These are phyloP conservation scores for Russula foetens DNA, from an alignment of 768 basidiomycete genomes.

Conservation along the genomic window DNA sequence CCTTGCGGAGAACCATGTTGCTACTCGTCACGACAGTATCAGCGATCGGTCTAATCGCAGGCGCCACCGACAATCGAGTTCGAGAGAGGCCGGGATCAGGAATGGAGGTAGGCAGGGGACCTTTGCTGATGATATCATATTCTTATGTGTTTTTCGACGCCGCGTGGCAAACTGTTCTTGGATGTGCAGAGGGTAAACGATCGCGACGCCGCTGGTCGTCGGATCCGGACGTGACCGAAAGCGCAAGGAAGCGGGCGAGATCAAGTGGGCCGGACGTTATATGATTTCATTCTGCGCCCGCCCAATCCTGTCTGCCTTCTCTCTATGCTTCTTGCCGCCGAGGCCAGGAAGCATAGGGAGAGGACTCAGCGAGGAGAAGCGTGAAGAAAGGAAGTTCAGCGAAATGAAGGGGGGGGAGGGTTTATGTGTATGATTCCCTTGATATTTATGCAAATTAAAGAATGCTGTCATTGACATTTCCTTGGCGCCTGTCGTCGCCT, in stretches of 20 bases:
- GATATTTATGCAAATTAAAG: not conserved
- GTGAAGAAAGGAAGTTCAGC: not conserved
- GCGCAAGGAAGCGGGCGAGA: not conserved
- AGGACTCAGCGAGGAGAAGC: slow-evolving; percentile 5
- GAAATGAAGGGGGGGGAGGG: not conserved
- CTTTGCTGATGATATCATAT: not conserved
- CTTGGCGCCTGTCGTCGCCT: not conserved
- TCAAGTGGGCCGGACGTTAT: not conserved
- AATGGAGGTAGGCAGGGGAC: not conserved
- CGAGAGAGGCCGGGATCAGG: not conserved
- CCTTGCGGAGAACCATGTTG: not conserved
- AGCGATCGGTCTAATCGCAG: not conserved
- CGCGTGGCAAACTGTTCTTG: not conserved
- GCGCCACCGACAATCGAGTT: not conserved
- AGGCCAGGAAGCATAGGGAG: not conserved
- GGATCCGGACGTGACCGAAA: not conserved
- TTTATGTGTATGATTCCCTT: not conserved
- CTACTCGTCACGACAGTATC: not conserved
- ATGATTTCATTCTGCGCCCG: not conserved
- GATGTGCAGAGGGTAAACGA: not conserved
- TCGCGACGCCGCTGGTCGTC: not conserved
- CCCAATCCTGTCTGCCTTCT: not conserved
- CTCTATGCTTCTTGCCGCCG: not conserved
- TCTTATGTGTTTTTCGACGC: not conserved
- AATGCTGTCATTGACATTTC: not conserved